Percentiles rank a stretch among this genome's conserved stretches.
Conservation (phyloP, 2,329 filamentous ascomycete species). For the Ambrosiella beaveri region DNA sequence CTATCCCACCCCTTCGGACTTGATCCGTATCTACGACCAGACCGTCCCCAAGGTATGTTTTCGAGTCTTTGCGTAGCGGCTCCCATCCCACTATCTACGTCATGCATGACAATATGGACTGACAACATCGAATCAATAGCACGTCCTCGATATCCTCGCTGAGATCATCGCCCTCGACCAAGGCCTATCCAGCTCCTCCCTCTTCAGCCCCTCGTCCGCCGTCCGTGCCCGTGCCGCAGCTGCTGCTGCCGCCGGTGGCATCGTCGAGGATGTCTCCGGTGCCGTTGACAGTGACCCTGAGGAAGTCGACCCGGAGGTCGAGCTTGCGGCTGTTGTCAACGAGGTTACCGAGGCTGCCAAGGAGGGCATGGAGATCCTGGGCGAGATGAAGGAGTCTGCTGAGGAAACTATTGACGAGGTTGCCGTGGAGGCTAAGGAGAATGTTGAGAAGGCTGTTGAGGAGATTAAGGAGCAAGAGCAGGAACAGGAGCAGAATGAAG, state of each 20-base stretch:
- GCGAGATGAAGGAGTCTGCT: constrained; percentile 1
- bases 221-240: constrained; percentile 17
- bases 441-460: neutral
- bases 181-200: constrained; percentile 33
- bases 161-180: constrained; percentile 95
- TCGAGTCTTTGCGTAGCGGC: neutral
- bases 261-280: constrained; percentile 1
- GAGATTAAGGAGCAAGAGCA: neutral
- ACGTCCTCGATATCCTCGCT: constrained; percentile 85
- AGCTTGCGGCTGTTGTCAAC: neutral
- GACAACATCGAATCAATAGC: constrained; percentile 28
- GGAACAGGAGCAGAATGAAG: neutral
- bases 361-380: neutral
- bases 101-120: neutral
- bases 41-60: constrained; percentile 72
- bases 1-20: constrained; percentile 79
- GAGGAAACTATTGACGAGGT: neutral
- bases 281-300: constrained; percentile 15
- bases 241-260: constrained; percentile 34
- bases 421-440: neutral
- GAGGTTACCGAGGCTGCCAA: neutral
- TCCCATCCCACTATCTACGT: neutral
- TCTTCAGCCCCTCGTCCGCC: constrained; percentile 24
- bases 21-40: constrained; percentile 97
- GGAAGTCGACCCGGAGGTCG: constrained; percentile 10